Evolutionary conservation across 208 protist species (phyloP).

Genomic region (Leishmania mexicana): DNA sequence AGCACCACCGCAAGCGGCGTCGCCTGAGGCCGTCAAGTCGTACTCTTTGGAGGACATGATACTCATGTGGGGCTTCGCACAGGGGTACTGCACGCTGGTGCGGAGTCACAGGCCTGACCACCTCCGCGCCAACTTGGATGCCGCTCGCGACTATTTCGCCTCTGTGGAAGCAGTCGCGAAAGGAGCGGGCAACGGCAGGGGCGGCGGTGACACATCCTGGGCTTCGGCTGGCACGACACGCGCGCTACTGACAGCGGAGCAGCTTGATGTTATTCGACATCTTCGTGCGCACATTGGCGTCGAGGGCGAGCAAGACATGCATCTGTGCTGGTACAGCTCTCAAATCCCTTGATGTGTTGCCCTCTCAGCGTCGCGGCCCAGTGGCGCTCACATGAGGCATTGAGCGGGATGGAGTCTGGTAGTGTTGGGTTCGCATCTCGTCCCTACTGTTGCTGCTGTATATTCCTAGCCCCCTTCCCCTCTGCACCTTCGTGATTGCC

Average conservation of each 20-base stretch:
- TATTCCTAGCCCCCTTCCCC: background rate
- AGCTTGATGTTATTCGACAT: constrained; percentile 38
- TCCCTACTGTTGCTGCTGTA: background rate
- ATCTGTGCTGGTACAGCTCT: constrained; percentile 75
- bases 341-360: constrained; percentile 46
- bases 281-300: constrained; percentile 53
- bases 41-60: constrained; percentile 59
- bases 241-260: constrained; percentile 42
- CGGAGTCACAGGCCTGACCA: constrained; percentile 55
- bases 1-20: background rate
- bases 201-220: background rate
- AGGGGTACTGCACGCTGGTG: constrained; percentile 72
- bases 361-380: too few species aligned
- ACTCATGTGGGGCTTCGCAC: constrained; percentile 76
- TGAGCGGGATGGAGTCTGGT: background rate
- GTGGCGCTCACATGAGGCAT: constrained; percentile 2
- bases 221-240: background rate
- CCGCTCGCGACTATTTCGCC: constrained; percentile 46
- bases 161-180: constrained; percentile 15
- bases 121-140: constrained; percentile 41
- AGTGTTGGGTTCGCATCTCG: background rate
- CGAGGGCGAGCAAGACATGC: constrained; percentile 34
- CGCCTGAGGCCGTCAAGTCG: background rate
- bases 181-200: background rate
- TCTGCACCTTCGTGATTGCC: background rate